Evolutionary conservation across 2,329 filamentous ascomycete species (phyloP).

Genomic region (Cladosporium sp.): DNA sequence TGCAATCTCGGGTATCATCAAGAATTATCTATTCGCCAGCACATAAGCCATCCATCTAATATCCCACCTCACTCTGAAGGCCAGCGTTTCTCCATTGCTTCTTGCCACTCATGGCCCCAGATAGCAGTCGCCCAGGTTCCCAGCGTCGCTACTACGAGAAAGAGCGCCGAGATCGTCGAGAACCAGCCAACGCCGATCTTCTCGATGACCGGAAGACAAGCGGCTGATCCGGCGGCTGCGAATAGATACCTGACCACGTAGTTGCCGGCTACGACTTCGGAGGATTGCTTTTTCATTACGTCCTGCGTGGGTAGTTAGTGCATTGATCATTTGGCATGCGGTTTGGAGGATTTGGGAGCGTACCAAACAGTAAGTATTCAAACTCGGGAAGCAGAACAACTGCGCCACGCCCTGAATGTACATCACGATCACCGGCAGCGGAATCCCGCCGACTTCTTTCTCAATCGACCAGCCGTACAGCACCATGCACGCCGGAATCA

Average conservation of each 20-base stretch:
- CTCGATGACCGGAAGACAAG: slow-evolving; percentile 72
- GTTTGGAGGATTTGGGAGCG: not conserved
- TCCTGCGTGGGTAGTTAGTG: slow-evolving; percentile 44
- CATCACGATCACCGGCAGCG: slow-evolving; percentile 69
- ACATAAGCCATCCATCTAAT: not conserved
- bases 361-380: slow-evolving; percentile 74
- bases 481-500: slow-evolving; percentile 63
- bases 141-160: slow-evolving; percentile 50
- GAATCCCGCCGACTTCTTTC: slow-evolving; percentile 55
- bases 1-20: not conserved
- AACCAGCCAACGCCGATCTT: slow-evolving; percentile 80
- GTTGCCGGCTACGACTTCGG: slow-evolving; percentile 73
- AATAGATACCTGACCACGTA: slow-evolving; percentile 77
- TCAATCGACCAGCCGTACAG: slow-evolving; percentile 68
- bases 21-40: not conserved
- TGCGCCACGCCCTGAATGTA: slow-evolving; percentile 74
- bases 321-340: not conserved
- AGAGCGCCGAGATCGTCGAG: slow-evolving; percentile 65
- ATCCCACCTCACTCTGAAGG: not conserved
- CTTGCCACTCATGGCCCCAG: slow-evolving; percentile 44
- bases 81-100: slow-evolving; percentile 10
- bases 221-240: slow-evolving; percentile 68
- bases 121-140: slow-evolving; percentile 51
- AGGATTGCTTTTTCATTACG: slow-evolving; percentile 70
- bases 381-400: slow-evolving; percentile 71